Evolutionary conservation across 306 rosid genomes (phyloP), one percentile per base, ranked within the genome.

Genomic region (Canavalia ensiformis): DNA sequence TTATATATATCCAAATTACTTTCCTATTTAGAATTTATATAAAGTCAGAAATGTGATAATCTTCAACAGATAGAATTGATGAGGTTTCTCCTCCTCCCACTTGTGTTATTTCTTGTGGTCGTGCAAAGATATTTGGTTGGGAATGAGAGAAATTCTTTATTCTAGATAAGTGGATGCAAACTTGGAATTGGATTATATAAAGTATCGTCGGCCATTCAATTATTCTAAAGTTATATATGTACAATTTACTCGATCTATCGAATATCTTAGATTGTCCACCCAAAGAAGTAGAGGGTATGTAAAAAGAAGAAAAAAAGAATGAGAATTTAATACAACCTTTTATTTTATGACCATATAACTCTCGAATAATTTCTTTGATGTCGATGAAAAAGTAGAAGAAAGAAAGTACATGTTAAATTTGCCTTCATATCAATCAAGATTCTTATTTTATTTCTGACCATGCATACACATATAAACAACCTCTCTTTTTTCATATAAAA

Each of bases 241-340:
- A 5, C 5, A 6, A 5, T 55, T 1, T 25, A 55, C 11, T 55
- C 2, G 13, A 25, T 55, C 2, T 52, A 25, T 55, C 5, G 41
- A 59, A 59, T 59, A 59, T 30, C 66, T 59, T 28, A 30, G 11
- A 8, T 74, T 71, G 3, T 71, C 13, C 31, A 74, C 9, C 10
- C 39, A 56, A 9, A 10, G 0, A 55, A 29, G 29, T 41, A 73
- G 8, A 28, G 8, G 28, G 39, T 18, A 39, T 39, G 4, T 2
- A 39, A 3, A 2, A 41, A 37, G 8, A 13, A 37, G 46, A 34
- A 10, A 12, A 4, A 3, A 35, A 64, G 25, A 29, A 29, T 44
- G 29, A 74, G 67, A 74, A 74, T 74, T 35, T 42, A 7, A 42
- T 10, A 6, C 52, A 29, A 37, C 42, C 33, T 39, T 73, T 25